phyloP scores from a whole-genome alignment of 352 stramenopile genomes.

The Globisporangium orthogonon region DNA sequence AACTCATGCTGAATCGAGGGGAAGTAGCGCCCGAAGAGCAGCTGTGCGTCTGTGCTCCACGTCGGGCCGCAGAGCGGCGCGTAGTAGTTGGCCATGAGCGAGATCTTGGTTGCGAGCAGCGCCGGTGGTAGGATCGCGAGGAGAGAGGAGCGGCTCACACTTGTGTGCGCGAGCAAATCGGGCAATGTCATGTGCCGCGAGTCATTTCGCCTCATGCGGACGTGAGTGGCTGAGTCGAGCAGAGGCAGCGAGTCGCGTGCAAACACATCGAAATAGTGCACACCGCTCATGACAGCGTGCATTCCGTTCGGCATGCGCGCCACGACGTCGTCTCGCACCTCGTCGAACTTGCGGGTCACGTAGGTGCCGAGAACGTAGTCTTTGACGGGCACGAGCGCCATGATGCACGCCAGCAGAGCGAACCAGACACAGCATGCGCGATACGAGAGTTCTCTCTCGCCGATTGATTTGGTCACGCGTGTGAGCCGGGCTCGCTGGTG shows the following conservation, averaged over 20 bases:
- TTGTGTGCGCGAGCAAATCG: constrained; percentile 29
- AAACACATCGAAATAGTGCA: no score
- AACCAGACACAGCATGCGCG: constrained; percentile 18
- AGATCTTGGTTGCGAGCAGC: constrained; percentile 15
- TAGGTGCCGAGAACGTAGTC: constrained; percentile 38
- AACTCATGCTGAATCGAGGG: constrained; percentile 2
- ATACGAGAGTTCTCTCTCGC: constrained; percentile 17
- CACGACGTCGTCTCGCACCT: constrained; percentile 28
- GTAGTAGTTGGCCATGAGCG: constrained; percentile 29
- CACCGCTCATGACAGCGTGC: constrained; percentile 18
- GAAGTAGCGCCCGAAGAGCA: constrained; percentile 36
- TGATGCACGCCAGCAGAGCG: constrained; percentile 8
- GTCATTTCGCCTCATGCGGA: no score
- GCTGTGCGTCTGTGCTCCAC: constrained; percentile 19
- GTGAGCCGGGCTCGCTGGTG: no score
- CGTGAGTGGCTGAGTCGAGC: no score
- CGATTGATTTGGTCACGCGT: neutral
- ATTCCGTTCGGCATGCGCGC: constrained; percentile 23
- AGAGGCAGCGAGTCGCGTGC: no score
- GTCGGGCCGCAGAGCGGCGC: constrained; percentile 26
- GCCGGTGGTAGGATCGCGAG: constrained; percentile 14
- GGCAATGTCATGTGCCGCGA: no score
- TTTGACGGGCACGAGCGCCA: constrained; percentile 25
- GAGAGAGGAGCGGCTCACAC: constrained; percentile 19
- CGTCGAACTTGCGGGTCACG: constrained; percentile 30